phyloP scores from a whole-genome alignment of 164 flowering plant species.

The Magnolia kwangsiensis region DNA sequence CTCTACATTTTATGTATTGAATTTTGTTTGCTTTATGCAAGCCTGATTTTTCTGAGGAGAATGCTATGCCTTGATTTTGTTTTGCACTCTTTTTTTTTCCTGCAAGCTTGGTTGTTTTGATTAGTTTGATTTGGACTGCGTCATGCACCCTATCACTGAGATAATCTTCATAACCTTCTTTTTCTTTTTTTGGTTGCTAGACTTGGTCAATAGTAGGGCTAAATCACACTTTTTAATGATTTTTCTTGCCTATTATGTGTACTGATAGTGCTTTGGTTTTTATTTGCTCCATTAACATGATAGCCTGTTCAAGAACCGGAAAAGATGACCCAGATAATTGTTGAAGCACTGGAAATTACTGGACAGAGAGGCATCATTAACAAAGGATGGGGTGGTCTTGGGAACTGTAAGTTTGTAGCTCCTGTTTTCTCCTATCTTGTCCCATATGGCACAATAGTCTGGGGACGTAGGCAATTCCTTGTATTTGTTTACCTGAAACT shows the following conservation, averaged over 20 bases:
- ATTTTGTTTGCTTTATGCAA: too few species aligned
- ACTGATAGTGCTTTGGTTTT: neutral
- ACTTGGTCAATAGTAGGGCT: too few species aligned
- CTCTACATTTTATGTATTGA: too few species aligned
- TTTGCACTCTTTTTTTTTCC: too few species aligned
- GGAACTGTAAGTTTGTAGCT: slow-evolving; percentile 63
- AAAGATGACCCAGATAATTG: slow-evolving; percentile 91
- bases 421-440: neutral
- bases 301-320: slow-evolving; percentile 98
- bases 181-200: too few species aligned
- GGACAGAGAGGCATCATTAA: slow-evolving; percentile 94
- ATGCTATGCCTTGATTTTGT: too few species aligned
- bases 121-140: too few species aligned
- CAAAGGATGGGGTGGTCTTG: slow-evolving; percentile 99
- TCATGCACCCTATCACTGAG: too few species aligned
- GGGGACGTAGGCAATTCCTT: neutral
- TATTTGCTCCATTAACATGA: neutral
- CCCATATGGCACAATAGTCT: neutral
- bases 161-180: too few species aligned
- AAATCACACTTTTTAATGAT: too few species aligned
- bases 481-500: slow-evolving; percentile 8
- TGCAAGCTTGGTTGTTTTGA: too few species aligned
- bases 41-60: too few species aligned
- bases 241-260: neutral
- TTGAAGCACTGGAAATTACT: slow-evolving; percentile 78